Base-by-base conservation (phyloP, 768 basidiomycete species). In the Termitomyces sp. region DNA sequence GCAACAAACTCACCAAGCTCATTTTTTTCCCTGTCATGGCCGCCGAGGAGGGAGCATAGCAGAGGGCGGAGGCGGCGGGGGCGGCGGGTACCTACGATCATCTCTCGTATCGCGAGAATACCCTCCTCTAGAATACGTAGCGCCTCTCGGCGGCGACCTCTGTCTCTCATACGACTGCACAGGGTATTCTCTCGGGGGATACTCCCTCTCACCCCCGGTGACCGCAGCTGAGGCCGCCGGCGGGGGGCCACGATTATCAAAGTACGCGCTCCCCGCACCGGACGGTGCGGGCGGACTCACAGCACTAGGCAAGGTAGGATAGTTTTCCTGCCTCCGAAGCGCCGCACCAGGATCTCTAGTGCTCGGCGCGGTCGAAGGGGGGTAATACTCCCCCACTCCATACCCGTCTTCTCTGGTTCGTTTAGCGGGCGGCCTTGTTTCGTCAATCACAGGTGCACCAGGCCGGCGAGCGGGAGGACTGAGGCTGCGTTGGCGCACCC, bases 401-500 rank as follows among this genome's bases (percentile, higher is more conserved):
- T 73, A 74, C 3, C 45, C 61, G 32, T 82, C 80, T n/a, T 80
- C 80, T 2, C 80, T 72, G 1, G 70, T 43, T 36, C 81, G 70
- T 55, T 81, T 82, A 48, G 74, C 32, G 2, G 79, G 78, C 7
- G 80, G 80, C 24, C 80, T 71, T 24, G 69, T 24, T 45, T 78
- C 80, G 24, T 77, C 78, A 1, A 68, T 61, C 10, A 68, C 56
- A 3, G 61, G 64, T 14, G 66, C 70, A 0, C 68, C 38, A 13
- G 52, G 64, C 14, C 78, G 66, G 33, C 73, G 66, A 3, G 70
- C 59, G 35, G 75, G 74, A 65, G 75, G 75, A 65, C 77, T 81
- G 4, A 77, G 73, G 58, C 80, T 82, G 43, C 79, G 72, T 12
- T 62, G 72, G n/a, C 80, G 73, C 22, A 79, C 72, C 5, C 79